Evolutionary conservation across 1,284 basidiomycete species (phyloP).

Genomic region (Apiotrichum veenhuisii): DNA sequence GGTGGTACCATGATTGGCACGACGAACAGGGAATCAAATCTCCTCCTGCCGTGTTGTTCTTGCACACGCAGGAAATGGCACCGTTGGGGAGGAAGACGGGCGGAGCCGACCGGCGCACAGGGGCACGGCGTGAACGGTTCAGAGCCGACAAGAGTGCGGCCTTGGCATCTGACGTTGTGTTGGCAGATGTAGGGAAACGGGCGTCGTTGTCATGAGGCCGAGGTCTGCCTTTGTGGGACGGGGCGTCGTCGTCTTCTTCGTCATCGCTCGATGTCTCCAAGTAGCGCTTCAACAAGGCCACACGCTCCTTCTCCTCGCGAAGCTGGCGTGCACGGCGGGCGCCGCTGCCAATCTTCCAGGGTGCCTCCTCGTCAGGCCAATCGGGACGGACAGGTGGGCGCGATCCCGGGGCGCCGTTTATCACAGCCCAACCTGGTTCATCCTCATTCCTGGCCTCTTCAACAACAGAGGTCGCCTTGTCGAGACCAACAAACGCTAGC

Average conservation of each 20-base stretch:
- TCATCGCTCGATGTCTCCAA: conserved; percentile 42
- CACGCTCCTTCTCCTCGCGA: conserved; percentile 34
- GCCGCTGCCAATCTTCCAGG: conserved; percentile 36
- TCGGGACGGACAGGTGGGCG: conserved; percentile 25
- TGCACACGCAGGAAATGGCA: conserved; percentile 37
- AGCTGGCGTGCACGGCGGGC: conserved; percentile 24
- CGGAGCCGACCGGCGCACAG: not conserved
- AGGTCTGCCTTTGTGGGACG: not conserved
- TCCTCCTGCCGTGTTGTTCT: conserved; percentile 21
- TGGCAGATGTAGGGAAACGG: not conserved
- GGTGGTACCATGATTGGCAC: conserved; percentile 44
- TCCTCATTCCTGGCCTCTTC: conserved; percentile 35
- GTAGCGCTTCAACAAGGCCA: conserved; percentile 33
- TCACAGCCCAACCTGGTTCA: conserved; percentile 31
- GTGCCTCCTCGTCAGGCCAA: conserved; percentile 41
- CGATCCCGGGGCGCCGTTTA: conserved; percentile 20
- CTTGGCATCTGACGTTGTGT: conserved; percentile 17
- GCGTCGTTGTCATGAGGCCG: not conserved
- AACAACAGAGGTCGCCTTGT: conserved; percentile 21
- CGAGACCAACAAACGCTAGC: conserved; percentile 37
- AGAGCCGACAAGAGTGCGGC: conserved; percentile 12
- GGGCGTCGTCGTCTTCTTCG: conserved; percentile 19
- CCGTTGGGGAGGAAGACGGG: conserved; percentile 20
- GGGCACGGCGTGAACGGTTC: conserved; percentile 6
- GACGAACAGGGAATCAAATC: conserved; percentile 35